phyloP scores from a whole-genome alignment of 805 yeast genomes.

The Schwanniomyces sp. region DNA sequence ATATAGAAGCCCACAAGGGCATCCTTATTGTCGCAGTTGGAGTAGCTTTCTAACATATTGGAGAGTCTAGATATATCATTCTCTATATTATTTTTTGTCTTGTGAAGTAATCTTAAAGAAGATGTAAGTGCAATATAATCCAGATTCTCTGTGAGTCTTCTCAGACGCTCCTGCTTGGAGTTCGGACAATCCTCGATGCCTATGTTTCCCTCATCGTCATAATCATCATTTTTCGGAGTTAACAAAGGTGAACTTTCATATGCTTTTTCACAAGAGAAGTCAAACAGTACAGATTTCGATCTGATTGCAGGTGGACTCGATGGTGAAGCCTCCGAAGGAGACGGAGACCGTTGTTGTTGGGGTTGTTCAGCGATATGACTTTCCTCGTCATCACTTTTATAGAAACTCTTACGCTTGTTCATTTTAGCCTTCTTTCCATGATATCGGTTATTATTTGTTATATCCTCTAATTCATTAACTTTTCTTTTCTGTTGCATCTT shows the following conservation, averaged over 20 bases:
- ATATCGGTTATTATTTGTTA: conserved; percentile 27
- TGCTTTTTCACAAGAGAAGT: conserved; percentile 20
- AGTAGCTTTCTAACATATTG: conserved; percentile 19
- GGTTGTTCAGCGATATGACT: conserved; percentile 1
- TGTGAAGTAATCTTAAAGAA: conserved; percentile 27
- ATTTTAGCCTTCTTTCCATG: conserved; percentile 25
- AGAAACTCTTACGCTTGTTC: conserved; percentile 8
- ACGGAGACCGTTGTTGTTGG: conserved; percentile 18
- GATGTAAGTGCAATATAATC: conserved; percentile 38
- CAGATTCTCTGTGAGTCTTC: conserved; percentile 24
- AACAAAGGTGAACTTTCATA: conserved; percentile 36
- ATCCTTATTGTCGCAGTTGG: conserved; percentile 13
- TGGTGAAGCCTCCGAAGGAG: conserved; percentile 20
- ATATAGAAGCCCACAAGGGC: conserved; percentile 32
- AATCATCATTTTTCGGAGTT: conserved; percentile 43
- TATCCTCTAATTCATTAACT: conserved; percentile 35
- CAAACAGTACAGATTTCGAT: conserved; percentile 27
- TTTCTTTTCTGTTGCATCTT: conserved; percentile 27
- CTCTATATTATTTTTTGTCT: conserved; percentile 21
- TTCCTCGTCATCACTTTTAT: conserved; percentile 8
- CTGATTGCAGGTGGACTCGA: conserved; percentile 16
- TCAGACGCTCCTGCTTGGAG: conserved; percentile 1
- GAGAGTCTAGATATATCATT: conserved; percentile 32
- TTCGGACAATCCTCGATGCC: not conserved
- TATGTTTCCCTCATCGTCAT: conserved; percentile 13